Evolutionary conservation across 257 asterid species (phyloP), one percentile per base, ranked within the genome.

Genomic region (Apocynum venetum): DNA sequence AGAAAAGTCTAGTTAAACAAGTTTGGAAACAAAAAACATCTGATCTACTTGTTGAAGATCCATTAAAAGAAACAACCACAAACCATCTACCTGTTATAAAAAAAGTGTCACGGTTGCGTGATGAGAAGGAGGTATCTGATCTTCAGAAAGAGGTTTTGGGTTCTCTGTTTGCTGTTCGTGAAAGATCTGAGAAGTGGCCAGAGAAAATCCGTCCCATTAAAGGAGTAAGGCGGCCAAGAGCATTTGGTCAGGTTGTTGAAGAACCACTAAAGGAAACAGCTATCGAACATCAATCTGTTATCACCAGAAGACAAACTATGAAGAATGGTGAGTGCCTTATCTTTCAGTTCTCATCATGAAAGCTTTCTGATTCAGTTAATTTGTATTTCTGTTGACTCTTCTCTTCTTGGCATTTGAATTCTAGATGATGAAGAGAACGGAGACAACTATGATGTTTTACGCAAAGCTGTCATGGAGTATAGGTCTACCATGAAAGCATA

Each of bases 401-500:
- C 52, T 56, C 14, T 38, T 41, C 9, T 40, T 73, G 77, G 35
- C 17, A 36, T 73, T 47, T 55, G 9, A 73, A 74, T 43, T 72
- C 40, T 82, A 86, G 96, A 77, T 79, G 77, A 78, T 60, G 96
- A 88, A 79, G 85, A 80, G 76, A 78, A 79, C 56, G 82, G 89
- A 76, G 82, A 73, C 59, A 76, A 81, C 75, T 94, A 89, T 75
- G 96, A 94, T 52, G 87, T 80, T 66, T 78, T 89, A 78, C 87
- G 93, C 51, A 81, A 77, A 78, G 89, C 96, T 82, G 91, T 84
- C 77, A 65, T 3, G 81, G 91, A 94, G 81, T 85, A 89, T 52
- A 86, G 93, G 94, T 60, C 6, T 36, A 81, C 77, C 1, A 92
- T 92, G 98, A 90, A 81, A 87, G 92, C 84, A 66, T 92, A 91